Evolutionary conservation across 257 asterid species (phyloP).

Genomic region (Ballota nigra): DNA sequence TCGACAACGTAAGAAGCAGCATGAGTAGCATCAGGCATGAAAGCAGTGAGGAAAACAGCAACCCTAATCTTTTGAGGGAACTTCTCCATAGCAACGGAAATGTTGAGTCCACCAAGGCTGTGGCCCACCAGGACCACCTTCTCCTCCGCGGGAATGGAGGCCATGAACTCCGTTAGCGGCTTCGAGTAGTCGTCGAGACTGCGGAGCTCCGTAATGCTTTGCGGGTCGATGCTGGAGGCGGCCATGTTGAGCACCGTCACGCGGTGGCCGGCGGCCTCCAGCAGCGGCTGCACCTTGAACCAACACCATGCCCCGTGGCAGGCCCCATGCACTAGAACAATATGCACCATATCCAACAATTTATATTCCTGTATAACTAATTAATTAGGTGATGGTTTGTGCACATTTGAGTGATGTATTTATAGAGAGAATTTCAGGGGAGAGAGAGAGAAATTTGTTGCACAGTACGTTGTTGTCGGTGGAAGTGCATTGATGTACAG

Average conservation of each 20-base stretch:
- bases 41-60: conserved; percentile 53
- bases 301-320: conserved; percentile 74
- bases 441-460: too few relatives aligned
- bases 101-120: conserved; percentile 50
- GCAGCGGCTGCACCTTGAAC: conserved; percentile 57
- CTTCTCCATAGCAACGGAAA: conserved; percentile 42
- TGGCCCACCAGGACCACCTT: conserved; percentile 63
- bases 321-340: conserved; percentile 66
- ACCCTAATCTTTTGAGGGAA: conserved; percentile 40
- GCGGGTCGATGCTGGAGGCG: conserved; percentile 48
- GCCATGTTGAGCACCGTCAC: conserved; percentile 57
- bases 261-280: conserved; percentile 61
- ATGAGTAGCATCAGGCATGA: conserved; percentile 46
- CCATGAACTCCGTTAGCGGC: conserved; percentile 44
- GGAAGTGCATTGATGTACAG: too few relatives aligned
- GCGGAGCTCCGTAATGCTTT: conserved; percentile 32
- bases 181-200: conserved; percentile 37
- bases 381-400: too few relatives aligned
- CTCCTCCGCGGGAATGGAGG: conserved; percentile 25
- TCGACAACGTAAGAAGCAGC: conserved; percentile 38
- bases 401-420: too few relatives aligned
- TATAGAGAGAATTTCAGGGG: too few relatives aligned
- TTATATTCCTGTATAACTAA: too few relatives aligned
- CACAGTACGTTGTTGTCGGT: too few relatives aligned
- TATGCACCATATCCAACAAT: conserved; percentile 17